Evolutionary conservation across 148 eudicot species (phyloP), one percentile per base, ranked within the genome.

Genomic region (Rhododendron vialii): DNA sequence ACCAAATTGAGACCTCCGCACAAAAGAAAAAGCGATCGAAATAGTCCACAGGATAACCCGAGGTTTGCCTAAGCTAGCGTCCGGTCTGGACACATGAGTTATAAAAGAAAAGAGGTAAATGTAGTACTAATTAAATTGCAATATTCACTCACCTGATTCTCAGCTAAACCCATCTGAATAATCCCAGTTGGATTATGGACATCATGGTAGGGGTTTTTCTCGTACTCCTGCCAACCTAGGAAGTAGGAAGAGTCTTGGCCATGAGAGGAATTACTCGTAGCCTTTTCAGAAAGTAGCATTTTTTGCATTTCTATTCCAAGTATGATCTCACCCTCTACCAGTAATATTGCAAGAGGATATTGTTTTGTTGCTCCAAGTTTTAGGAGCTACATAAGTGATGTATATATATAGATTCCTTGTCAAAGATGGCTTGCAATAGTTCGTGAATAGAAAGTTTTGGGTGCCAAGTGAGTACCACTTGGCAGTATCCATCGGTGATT

Each of bases 131-230:
- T 0, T 43, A 47, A 47, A 41, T 41, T 41, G 45, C 45, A 41
- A 41, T 41, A 53, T 53, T 55, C 22, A 45, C 24, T 73, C 3
- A 91, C 94, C 92, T 92, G 96, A 90, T 94, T 94, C 85, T 94
- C 96, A 1, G 96, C 96, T 47, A 94, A 93, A 13, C 96, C 96
- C 96, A 94, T 94, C 86, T 94, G 96, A 65, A 94, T 94, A 24
- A 94, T 93, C 30, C 96, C 96, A 33, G 83, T 80, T 7, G 95
- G 93, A 69, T 94, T 94, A 0, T 35, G 45, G 45, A 88, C 22
- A n/a, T 87, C 88, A 84, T 92, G 83, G 80, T 90, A 92, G 0
- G 96, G 95, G 78, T 93, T 92, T 87, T 91, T 94, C 89, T 94
- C 92, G 85, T 94, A 94, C 84, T 91, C 96, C 50, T 94, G 83